Evolutionary conservation across 2,329 filamentous ascomycete species (phyloP).

Genomic region (Exophiala phaeomuriformis): DNA sequence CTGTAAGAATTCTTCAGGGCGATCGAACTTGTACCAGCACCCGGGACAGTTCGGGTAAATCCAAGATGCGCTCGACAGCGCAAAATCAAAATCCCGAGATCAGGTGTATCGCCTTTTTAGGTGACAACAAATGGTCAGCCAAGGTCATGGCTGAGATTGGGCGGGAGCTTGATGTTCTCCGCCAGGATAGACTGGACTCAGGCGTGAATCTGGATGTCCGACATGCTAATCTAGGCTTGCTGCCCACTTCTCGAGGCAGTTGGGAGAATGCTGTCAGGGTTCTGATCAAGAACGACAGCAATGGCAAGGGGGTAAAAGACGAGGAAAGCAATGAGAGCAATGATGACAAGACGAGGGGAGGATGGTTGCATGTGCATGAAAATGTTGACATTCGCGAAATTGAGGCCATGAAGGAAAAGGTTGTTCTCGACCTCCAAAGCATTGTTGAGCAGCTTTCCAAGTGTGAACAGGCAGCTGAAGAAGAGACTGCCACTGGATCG

Average conservation of each 20-base stretch:
- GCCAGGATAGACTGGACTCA: no score
- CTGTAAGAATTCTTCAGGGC: conserved; percentile 22
- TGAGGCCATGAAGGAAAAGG: conserved; percentile 32
- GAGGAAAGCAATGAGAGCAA: not conserved
- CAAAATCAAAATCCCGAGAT: conserved; percentile 31
- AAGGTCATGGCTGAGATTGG: conserved; percentile 30
- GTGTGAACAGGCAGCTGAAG: conserved; percentile 7
- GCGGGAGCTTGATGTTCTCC: no score
- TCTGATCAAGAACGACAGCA: conserved; percentile 27
- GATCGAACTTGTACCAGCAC: not conserved
- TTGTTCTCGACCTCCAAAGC: conserved; percentile 37
- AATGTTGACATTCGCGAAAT: conserved; percentile 47
- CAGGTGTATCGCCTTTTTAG: conserved; percentile 60
- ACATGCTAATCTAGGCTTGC: conserved; percentile 53
- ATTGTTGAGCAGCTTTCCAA: conserved; percentile 26
- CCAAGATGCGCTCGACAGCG: conserved; percentile 17
- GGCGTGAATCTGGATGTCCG: conserved; percentile 32
- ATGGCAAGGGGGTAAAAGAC: conserved; percentile 17
- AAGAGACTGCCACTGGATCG: not conserved
- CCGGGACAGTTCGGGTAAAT: no score
- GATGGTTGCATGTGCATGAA: conserved; percentile 57
- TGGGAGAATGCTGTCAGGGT: conserved; percentile 46
- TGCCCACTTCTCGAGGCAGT: conserved; percentile 46
- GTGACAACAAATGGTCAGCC: conserved; percentile 56
- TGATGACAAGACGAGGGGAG: conserved; percentile 30